phyloP scores from a whole-genome alignment of 305 asterid species.

The Petunia hybrid region DNA sequence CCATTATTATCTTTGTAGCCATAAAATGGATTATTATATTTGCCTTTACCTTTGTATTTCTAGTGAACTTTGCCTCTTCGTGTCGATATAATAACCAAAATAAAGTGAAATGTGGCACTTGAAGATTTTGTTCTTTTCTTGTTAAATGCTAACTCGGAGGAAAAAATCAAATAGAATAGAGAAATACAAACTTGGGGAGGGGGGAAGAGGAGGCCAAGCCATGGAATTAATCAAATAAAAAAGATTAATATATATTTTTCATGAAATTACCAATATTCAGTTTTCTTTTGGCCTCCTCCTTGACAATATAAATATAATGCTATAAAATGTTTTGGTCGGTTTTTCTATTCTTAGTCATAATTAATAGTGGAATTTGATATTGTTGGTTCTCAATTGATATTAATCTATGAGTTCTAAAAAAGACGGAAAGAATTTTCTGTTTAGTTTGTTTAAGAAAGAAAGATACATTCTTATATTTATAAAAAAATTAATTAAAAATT shows the following conservation, averaged over 20 bases:
- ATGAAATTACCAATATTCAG: background rate
- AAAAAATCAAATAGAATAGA: background rate
- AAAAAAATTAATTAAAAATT: too few species aligned
- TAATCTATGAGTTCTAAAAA: background rate
- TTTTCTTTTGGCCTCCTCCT: background rate
- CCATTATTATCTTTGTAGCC: conserved; percentile 26
- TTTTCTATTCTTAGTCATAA: background rate
- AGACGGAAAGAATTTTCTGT: too few species aligned
- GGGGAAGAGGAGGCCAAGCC: background rate
- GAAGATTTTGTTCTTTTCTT: background rate
- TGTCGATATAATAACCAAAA: background rate
- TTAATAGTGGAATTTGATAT: background rate
- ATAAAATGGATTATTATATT: background rate
- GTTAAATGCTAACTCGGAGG: background rate
- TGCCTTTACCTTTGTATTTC: background rate
- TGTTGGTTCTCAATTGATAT: background rate
- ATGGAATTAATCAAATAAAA: background rate
- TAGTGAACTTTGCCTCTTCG: background rate
- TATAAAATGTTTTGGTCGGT: conserved; percentile 24
- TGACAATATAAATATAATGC: background rate
- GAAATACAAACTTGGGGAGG: background rate
- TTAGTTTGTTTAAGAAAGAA: too few species aligned
- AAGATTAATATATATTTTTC: background rate
- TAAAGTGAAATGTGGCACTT: background rate
- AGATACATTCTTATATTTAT: too few species aligned